Base-by-base conservation (phyloP, 192 early-diverging fungal genomes). In the Gonapodya sp. region DNA sequence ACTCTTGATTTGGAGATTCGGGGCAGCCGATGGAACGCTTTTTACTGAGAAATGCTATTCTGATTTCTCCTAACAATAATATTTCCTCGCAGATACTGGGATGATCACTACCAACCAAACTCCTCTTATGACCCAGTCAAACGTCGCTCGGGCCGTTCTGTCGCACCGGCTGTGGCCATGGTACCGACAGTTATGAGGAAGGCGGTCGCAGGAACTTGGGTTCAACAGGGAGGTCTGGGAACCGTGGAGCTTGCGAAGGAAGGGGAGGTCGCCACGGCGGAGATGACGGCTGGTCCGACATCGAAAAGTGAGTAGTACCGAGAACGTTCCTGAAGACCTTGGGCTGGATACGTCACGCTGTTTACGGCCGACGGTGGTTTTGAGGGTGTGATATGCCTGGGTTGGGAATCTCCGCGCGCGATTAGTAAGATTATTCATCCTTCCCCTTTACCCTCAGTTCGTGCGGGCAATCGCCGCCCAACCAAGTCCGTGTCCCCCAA, bases 71-170 rank as follows among this genome's bases (percentile, higher is more conserved):
- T n/a, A n/a, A n/a, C n/a, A n/a, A n/a, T n/a, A n/a, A n/a, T n/a
- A n/a, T n/a, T n/a, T n/a, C n/a, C n/a, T n/a, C n/a, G n/a, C 78
- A 91, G 91, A 81, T 96, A 89, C 86, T 97, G 95, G 96, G 95
- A 99, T 84, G 87, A 88, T 34, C 93, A 95, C 84, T 94, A 88
- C 84, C 46, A 64, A 64, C 46, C 46, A 24, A 64, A 8, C 8
- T 64, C 46, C 24, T 8, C 24, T 24, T 64, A 64, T 64, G 46
- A 64, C 46, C 46, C 46, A 8, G 24, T 64, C 46, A 64, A 64
- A 64, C 46, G 46, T 24, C 46, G 46, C 46, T 64, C 46, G 8
- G 46, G 46, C 46, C 46, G 46, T 24, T 8, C 8, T 16, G 46
- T 64, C 46, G 46, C 46, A 8, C 46, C 46, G 8, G 46, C 46